Conservation (phyloP, 192 early-diverging fungal species). For the Dissophora globulifera region DNA sequence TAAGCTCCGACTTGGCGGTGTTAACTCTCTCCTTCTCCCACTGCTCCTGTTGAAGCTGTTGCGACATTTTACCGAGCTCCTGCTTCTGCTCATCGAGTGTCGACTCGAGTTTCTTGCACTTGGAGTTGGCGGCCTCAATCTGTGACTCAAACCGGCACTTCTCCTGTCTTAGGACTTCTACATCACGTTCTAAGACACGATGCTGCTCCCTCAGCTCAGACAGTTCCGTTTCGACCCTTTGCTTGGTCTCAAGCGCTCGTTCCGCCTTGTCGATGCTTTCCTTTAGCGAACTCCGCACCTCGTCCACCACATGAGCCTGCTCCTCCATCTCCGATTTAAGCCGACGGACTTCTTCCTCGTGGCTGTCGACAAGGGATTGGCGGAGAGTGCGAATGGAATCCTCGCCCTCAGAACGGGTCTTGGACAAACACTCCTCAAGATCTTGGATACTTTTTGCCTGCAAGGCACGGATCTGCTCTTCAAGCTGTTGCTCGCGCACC, state of each 20-base stretch:
- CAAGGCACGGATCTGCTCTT: slow-evolving; percentile 9
- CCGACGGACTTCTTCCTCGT: slow-evolving; percentile 13
- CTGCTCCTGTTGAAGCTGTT: slow-evolving; percentile 29
- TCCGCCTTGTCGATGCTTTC: slow-evolving; percentile 9
- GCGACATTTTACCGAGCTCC: slow-evolving; percentile 1
- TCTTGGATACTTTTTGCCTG: slow-evolving; percentile 1
- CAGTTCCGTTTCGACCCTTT: slow-evolving; percentile 17
- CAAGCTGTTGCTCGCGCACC: slow-evolving; percentile 10
- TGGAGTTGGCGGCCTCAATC: neutral
- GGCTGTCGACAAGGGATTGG: slow-evolving; percentile 17
- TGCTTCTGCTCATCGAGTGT: slow-evolving; percentile 21
- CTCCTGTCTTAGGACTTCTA: slow-evolving; percentile 2
- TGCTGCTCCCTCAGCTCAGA: slow-evolving; percentile 4
- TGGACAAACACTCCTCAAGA: slow-evolving; percentile 11
- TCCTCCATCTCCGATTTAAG: slow-evolving; percentile 15
- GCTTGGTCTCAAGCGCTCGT: slow-evolving; percentile 8
- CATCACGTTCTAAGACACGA: neutral
- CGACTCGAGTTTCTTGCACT: slow-evolving; percentile 3
- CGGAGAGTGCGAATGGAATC: neutral
- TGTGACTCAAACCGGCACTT: slow-evolving; percentile 7
- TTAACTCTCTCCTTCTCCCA: slow-evolving; percentile 34
- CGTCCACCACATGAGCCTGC: slow-evolving; percentile 9
- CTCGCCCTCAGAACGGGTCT: slow-evolving; percentile 5
- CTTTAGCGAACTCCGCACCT: slow-evolving; percentile 3
- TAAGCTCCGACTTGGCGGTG: slow-evolving; percentile 19